Conservation (phyloP, 2,329 filamentous ascomycete species). For the Fusarium keratoplasticum region DNA sequence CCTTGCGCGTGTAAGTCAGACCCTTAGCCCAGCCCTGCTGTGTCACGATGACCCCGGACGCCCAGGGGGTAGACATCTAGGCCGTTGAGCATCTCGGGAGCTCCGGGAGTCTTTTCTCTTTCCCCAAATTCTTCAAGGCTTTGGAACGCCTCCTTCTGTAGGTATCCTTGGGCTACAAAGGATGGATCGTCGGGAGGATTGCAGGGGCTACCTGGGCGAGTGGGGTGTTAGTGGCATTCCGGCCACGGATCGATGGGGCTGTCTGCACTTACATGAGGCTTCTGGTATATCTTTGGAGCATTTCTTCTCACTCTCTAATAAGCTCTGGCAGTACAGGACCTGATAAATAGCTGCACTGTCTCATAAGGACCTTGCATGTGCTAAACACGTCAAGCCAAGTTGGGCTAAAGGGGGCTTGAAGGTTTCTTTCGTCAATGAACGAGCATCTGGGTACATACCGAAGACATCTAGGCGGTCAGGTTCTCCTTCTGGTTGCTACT, state of each 20-base stretch:
- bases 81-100: background rate
- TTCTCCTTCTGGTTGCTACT: background rate
- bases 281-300: background rate
- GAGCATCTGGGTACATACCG: too few species aligned
- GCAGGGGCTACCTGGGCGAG: too few species aligned
- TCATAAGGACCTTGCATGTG: background rate
- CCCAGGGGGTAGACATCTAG: background rate
- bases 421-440: background rate
- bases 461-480: background rate
- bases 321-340: too few species aligned
- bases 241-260: background rate
- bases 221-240: background rate
- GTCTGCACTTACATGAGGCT: background rate
- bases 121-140: background rate
- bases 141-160: background rate
- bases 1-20: background rate
- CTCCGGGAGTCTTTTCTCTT: background rate
- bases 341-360: too few species aligned
- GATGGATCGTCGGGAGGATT: background rate
- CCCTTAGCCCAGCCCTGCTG: background rate
- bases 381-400: background rate
- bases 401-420: background rate
- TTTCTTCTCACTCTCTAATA: rapidly evolving
- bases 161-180: background rate
- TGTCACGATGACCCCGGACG: background rate